Base-by-base conservation (phyloP, 1,139 yeast genomes). In the Blastobotrys niveus region DNA sequence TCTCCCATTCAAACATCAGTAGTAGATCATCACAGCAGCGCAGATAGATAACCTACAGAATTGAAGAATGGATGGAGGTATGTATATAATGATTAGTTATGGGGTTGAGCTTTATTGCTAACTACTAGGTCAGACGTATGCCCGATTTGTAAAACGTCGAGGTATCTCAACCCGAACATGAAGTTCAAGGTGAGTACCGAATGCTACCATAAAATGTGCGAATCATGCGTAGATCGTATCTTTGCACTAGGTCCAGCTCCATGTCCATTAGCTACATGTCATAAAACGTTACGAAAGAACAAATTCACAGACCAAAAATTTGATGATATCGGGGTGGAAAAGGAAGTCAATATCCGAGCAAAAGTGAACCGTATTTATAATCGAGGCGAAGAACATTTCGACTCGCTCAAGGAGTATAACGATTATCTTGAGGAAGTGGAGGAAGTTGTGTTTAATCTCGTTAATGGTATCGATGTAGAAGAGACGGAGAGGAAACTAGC, bases 171-270 rank as follows among this genome's bases (percentile, higher is more conserved):
- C 38, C 97, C 98, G 31, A 89, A 89, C 57, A 85, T 91, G 84
- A 80, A 76, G 56, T 89, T 91, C 60, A 76, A 91, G 47, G 89
- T 91, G 50, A 91, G 91, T 58, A 95, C 97, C 0, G 98, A 91
- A 62, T 91, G 99, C 66, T 91, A 93, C 62, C 99, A 91, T 62
- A 89, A 87, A 71, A 91, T 91, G 64, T 91, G 98, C 67, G 96
- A 87, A 61, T 82, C 95, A 2, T 91, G 98, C 66, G 97, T 88
- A 37, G 97, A 89, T 64, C 73, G 97, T 55, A 87, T 91, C 46
- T 91, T 87, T 63, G 80, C 95, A 10, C 67, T 85, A 41, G 99
- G 99, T 4, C 98, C 98, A 0, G 93, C 96, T 0, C 93, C 91
- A 21, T 91, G 98, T 63, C 98, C 98, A 0, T 89, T 88, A 62